Percentiles rank a stretch among this genome's conserved stretches.
These are phyloP conservation scores for Suhomyces faveliae DNA, from an alignment of 805 yeast species.

Conservation along the genomic window DNA sequence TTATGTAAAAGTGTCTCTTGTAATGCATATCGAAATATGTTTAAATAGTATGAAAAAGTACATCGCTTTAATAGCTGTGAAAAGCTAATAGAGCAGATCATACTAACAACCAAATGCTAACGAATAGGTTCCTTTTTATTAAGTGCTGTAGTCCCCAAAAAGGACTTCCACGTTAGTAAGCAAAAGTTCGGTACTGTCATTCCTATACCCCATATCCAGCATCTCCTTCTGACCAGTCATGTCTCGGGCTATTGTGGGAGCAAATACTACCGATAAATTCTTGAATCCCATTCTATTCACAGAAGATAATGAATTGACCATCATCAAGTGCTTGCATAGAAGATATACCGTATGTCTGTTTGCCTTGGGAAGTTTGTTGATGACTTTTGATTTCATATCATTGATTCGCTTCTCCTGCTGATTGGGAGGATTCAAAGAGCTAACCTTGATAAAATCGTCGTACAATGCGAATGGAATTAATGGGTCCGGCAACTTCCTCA, in stretches of 20 bases:
- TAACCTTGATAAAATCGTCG: constrained; percentile 60
- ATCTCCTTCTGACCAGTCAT: constrained; percentile 77
- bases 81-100: neutral
- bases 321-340: constrained; percentile 63
- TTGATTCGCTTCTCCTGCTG: constrained; percentile 31
- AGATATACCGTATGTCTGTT: constrained; percentile 57
- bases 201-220: constrained; percentile 77
- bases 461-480: constrained; percentile 71
- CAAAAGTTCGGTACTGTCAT: constrained; percentile 73
- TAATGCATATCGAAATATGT: neutral
- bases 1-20: neutral
- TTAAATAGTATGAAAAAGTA: neutral
- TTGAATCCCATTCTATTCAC: constrained; percentile 78
- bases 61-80: neutral
- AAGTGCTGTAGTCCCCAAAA: constrained; percentile 18
- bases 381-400: constrained; percentile 42
- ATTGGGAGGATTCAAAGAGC: constrained; percentile 30
- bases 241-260: constrained; percentile 87
- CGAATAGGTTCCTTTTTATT: neutral
- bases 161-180: constrained; percentile 47
- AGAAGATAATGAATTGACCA: constrained; percentile 51
- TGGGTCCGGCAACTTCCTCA: constrained; percentile 83
- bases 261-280: constrained; percentile 88
- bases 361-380: constrained; percentile 60
- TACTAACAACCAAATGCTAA: neutral